These are phyloP conservation scores for Phaeophleospora eucalypticola DNA, from an alignment of 2,329 filamentous ascomycete species.

Conservation along the genomic window DNA sequence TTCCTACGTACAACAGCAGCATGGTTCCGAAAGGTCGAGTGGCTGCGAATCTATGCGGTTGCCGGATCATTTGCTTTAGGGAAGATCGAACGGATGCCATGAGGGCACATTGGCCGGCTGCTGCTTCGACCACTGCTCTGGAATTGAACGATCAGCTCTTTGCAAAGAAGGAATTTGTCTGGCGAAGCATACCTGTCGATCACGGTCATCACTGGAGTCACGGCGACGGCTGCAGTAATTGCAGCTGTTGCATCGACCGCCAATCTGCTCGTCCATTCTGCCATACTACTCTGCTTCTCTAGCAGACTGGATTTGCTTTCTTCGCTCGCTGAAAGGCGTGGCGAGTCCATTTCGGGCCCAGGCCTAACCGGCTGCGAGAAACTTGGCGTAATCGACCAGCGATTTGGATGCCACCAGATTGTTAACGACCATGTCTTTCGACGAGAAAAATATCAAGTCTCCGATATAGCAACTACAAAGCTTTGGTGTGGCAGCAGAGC, in stretches of 20 bases:
- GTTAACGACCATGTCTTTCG: not conserved
- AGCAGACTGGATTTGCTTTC: not conserved
- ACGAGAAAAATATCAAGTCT: too few species aligned
- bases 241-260: slow-evolving; percentile 18
- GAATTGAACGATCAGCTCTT: too few species aligned
- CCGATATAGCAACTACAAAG: not conserved
- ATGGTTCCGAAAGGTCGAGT: slow-evolving; percentile 18
- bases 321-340: not conserved
- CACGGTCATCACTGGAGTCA: slow-evolving; percentile 21
- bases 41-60: slow-evolving; percentile 16
- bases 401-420: not conserved
- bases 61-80: slow-evolving; percentile 6
- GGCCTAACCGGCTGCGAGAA: not conserved
- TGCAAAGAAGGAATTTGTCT: too few species aligned
- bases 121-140: slow-evolving; percentile 23
- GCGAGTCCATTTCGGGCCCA: not conserved
- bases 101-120: slow-evolving; percentile 14
- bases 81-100: slow-evolving; percentile 10
- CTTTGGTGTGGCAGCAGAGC: not conserved
- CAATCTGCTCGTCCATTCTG: not conserved
- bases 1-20: slow-evolving; percentile 20
- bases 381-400: not conserved
- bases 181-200: slow-evolving; percentile 19
- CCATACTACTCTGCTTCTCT: not conserved
- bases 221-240: slow-evolving; percentile 18